Evolutionary conservation across 176 grass and related monocot genomes (phyloP).

Genomic region (Luzula sylvatica): DNA sequence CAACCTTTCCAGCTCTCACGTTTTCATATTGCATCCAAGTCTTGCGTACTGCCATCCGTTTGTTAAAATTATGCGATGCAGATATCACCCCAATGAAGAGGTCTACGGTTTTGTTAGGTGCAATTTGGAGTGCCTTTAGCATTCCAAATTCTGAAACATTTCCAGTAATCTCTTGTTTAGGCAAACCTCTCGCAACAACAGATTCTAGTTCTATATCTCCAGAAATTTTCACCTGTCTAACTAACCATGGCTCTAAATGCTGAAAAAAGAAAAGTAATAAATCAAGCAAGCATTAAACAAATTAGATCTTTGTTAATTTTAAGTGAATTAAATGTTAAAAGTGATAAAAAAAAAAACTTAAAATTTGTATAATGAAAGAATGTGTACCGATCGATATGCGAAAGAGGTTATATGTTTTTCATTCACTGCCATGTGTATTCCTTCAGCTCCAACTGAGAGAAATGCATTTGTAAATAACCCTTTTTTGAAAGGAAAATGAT

Average conservation of each 20-base stretch:
- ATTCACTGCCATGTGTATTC: constrained; percentile 82
- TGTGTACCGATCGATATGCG: constrained; percentile 49
- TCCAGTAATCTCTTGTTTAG: constrained; percentile 58
- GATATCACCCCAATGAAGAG: constrained; percentile 73
- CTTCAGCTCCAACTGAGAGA: constrained; percentile 49
- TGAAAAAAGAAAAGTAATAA: constrained; percentile 17
- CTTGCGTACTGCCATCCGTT: constrained; percentile 64
- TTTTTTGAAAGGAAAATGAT: constrained; percentile 71
- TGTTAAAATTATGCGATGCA: constrained; percentile 79
- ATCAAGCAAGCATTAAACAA: neutral
- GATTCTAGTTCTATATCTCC: constrained; percentile 73
- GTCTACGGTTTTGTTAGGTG: constrained; percentile 36
- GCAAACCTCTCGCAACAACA: constrained; percentile 68
- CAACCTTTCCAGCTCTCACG: constrained; percentile 66
- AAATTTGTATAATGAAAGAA: constrained; percentile 14
- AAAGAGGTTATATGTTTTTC: constrained; percentile 74
- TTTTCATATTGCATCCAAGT: constrained; percentile 89
- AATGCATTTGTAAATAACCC: constrained; percentile 69
- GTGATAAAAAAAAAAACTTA: neutral
- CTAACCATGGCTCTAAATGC: constrained; percentile 83
- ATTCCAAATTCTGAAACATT: constrained; percentile 43
- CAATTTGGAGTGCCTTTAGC: constrained; percentile 46
- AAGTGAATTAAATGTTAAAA: no score
- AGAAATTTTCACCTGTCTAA: constrained; percentile 44
- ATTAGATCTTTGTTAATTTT: no score